A percentile compares a stretch with the other conserved stretches of the same genome.
Evolutionary conservation across 371 early-diverging fungal species (phyloP).

Genomic region (Lichtheimia ramosa): DNA sequence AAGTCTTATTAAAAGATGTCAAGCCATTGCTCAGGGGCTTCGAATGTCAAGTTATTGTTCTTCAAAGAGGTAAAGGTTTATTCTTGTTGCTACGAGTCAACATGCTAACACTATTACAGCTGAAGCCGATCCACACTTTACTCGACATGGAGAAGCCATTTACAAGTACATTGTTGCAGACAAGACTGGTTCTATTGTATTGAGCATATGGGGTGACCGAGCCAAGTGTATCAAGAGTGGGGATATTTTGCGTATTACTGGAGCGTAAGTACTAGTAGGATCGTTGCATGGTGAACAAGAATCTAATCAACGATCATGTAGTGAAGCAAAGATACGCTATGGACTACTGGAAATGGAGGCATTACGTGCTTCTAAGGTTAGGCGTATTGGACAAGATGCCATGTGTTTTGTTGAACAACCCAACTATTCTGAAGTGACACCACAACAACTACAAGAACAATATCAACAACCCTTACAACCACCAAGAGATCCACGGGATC

Average conservation of each 20-base stretch:
- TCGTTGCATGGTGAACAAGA: neutral
- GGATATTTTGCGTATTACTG: constrained; percentile 55
- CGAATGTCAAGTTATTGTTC: constrained; percentile 60
- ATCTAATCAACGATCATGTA: constrained; percentile 1
- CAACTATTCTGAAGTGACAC: constrained; percentile 30
- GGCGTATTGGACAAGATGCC: constrained; percentile 39
- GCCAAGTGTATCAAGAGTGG: constrained; percentile 49
- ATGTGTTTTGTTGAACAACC: constrained; percentile 36
- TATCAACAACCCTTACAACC: constrained; percentile 5
- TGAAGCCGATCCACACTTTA: constrained; percentile 37
- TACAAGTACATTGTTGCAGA: constrained; percentile 58
- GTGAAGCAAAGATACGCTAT: constrained; percentile 21
- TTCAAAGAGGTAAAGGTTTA: constrained; percentile 40
- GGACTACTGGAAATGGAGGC: constrained; percentile 23
- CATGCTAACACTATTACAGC: neutral
- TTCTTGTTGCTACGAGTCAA: neutral
- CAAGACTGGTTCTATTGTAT: constrained; percentile 45
- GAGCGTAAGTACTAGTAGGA: constrained; percentile 36
- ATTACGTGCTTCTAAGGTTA: constrained; percentile 18
- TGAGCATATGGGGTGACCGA: constrained; percentile 53
- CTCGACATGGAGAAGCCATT: constrained; percentile 49
- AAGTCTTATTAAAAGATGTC: constrained; percentile 34
- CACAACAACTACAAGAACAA: neutral
- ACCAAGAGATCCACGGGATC: neutral
- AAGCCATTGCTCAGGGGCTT: constrained; percentile 48